These are phyloP conservation scores for Pistacia integerrima DNA, from an alignment of 345 rosid genomes.

Conservation along the genomic window DNA sequence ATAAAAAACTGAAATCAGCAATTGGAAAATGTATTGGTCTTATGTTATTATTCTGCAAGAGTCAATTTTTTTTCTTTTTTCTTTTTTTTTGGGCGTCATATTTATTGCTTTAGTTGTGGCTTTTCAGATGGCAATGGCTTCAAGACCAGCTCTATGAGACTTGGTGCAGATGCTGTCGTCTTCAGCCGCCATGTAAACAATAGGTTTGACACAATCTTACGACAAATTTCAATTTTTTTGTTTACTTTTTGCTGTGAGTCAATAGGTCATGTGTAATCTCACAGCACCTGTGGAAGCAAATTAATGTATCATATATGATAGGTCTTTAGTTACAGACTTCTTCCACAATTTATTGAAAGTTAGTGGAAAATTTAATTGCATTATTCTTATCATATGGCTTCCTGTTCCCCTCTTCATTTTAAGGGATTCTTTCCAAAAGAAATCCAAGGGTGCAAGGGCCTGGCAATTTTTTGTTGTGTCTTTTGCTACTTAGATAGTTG, in stretches of 20 bases:
- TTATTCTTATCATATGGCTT: not conserved
- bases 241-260: constrained; percentile 3
- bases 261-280: not conserved
- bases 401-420: not conserved
- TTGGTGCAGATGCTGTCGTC: constrained; percentile 93
- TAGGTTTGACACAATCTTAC: constrained; percentile 48
- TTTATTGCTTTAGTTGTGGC: constrained; percentile 32
- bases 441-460: not conserved
- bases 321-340: constrained; percentile 3
- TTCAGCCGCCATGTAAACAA: constrained; percentile 69
- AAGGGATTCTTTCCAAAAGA: not conserved
- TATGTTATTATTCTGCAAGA: constrained; percentile 14
- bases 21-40: constrained; percentile 79
- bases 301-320: not conserved
- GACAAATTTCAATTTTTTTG: constrained; percentile 5
- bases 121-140: constrained; percentile 95
- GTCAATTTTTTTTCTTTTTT: constrained; percentile 7
- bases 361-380: not conserved
- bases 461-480: not conserved
- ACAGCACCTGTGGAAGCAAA: not conserved
- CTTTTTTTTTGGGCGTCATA: constrained; percentile 1
- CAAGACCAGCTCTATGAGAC: constrained; percentile 97
- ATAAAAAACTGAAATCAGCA: constrained; percentile 67
- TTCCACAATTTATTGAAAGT: not conserved
- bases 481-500: not conserved